Percentiles rank a stretch among this genome's conserved stretches.
Evolutionary conservation across 2,329 filamentous ascomycete genomes (phyloP).

Genomic region (Chaetomiaceae sp.): DNA sequence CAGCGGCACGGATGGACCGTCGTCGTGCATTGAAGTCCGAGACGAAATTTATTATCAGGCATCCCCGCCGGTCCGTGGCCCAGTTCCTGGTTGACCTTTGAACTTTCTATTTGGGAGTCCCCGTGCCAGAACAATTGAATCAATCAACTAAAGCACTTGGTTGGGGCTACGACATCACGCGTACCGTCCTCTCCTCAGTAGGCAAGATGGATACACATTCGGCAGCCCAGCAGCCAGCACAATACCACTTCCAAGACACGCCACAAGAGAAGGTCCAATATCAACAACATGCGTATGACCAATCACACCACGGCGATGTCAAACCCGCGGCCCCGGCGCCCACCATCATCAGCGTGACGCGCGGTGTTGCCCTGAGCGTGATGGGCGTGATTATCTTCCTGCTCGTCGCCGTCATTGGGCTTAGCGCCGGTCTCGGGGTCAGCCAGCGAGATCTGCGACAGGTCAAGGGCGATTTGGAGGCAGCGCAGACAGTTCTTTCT

Average conservation of each 20-base stretch:
- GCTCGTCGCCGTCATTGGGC: conserved; percentile 27
- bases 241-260: neutral
- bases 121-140: too few relatives aligned
- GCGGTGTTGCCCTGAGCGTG: conserved; percentile 20
- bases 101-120: too few relatives aligned
- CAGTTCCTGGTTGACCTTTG: too few relatives aligned
- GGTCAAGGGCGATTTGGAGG: conserved; percentile 22
- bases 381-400: conserved; percentile 22
- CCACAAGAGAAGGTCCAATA: neutral
- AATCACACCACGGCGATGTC: neutral
- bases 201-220: neutral
- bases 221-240: neutral
- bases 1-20: neutral
- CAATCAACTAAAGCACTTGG: too few relatives aligned
- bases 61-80: too few relatives aligned
- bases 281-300: conserved; percentile 8
- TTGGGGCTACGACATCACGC: too few relatives aligned
- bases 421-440: conserved; percentile 30
- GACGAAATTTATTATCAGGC: too few relatives aligned
- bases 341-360: conserved; percentile 20
- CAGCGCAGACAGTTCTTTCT: conserved; percentile 9
- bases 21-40: too few relatives aligned
- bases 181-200: too few relatives aligned
- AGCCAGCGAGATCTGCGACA: conserved; percentile 27
- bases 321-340: neutral